Conservation (phyloP, 495 filamentous ascomycete genomes). For the Hypoxylon fragiforme region DNA sequence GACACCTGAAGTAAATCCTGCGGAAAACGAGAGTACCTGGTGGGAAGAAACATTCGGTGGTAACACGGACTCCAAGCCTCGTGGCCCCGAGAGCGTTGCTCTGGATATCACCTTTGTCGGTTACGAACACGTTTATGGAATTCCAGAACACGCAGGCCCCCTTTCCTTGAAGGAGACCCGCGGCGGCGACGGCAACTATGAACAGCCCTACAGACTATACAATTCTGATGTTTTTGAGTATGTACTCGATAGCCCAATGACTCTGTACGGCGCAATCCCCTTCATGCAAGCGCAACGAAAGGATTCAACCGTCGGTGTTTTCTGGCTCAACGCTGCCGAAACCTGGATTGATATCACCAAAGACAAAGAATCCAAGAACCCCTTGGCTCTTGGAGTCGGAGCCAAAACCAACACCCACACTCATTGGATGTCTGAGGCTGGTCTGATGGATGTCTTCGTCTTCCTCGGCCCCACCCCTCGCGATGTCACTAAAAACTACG, state of each 20-base stretch:
- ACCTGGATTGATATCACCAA: constrained; percentile 97
- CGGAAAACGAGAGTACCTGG: constrained; percentile 83
- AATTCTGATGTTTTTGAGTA: constrained; percentile 98
- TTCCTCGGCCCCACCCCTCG: constrained; percentile 86
- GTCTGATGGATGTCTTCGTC: constrained; percentile 88
- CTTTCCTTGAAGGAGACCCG: constrained; percentile 87
- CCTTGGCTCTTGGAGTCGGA: constrained; percentile 70
- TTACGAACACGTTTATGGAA: constrained; percentile 91
- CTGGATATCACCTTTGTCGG: constrained; percentile 90
- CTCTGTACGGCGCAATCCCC: constrained; percentile 93
- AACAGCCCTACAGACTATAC: constrained; percentile 92
- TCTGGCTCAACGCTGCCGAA: constrained; percentile 97
- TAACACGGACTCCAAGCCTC: constrained; percentile 90
- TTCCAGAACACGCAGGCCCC: constrained; percentile 89
- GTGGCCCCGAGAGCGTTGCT: constrained; percentile 82
- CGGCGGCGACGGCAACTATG: constrained; percentile 81
- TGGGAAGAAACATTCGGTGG: constrained; percentile 97
- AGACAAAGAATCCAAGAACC: constrained; percentile 71
- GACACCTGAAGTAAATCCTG: constrained; percentile 37
- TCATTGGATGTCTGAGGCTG: constrained; percentile 95
- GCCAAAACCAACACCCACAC: constrained; percentile 78
- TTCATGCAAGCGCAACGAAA: constrained; percentile 97
- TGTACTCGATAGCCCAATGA: constrained; percentile 95
- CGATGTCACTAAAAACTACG: constrained; percentile 78
- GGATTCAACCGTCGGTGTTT: constrained; percentile 92